Base-by-base conservation (phyloP, 1,284 basidiomycete species). In the Earliella scabrosa region DNA sequence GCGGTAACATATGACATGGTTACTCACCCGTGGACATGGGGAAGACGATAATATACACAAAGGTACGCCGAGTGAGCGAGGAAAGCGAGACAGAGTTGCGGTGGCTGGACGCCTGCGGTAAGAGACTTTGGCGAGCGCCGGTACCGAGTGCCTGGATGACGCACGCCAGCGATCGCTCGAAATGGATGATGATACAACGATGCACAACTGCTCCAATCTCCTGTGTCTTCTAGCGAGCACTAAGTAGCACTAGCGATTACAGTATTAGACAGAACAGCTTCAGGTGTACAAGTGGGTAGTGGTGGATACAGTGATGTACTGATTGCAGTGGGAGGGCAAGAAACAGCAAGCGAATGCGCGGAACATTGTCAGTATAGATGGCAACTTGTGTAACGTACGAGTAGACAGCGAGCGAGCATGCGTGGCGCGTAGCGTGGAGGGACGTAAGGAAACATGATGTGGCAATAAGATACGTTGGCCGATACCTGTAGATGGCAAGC, bases 271-370 rank as follows among this genome's bases (percentile, higher is more conserved):
- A 32, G 32, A 44, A 47, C 38, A 29, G 45, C 45, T 39, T 56
- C 57, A 57, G 59, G 52, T 23, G 56, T 64, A 64, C 63, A 66
- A 43, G 45, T 53, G 45, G 38, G 49, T 46, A 44, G 50, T 52
- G 55, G 52, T 59, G 29, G 59, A 63, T 63, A 63, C 61, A 63
- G 48, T 47, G 58, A 39, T 55, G 54, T 50, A 56, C 39, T 51
- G 54, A 38, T 56, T 45, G 54, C 41, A 44, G 45, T 41, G 50
- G 41, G 32, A 31, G 34, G 49, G 16, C 23, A 38, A 41, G 50
- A 36, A 52, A 52, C 43, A 60, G 55, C 44, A 50, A 44, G 35
- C 26, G 49, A 52, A 56, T 57, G 56, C 51, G 45, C 41, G 47
- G 50, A 53, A 59, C 45, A 62, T 59, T 51, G 54, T 50, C 45